phyloP scores from a whole-genome alignment of 2,329 filamentous ascomycete species.

The Domatiomyces catenatus region DNA sequence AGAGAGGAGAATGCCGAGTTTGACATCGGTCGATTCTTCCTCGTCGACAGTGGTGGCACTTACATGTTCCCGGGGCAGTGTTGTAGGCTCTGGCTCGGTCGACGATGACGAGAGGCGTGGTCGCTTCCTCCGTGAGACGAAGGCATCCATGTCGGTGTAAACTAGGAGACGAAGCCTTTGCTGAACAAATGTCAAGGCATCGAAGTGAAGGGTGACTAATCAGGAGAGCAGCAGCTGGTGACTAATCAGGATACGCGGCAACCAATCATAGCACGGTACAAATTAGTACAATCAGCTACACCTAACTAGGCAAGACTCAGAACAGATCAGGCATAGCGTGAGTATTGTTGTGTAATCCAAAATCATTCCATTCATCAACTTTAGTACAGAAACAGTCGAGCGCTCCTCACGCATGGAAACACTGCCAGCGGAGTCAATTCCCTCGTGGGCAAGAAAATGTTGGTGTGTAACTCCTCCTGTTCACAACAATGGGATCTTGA shows the following conservation, averaged over 20 bases:
- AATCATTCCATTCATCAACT: background rate
- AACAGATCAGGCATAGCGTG: background rate
- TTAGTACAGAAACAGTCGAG: too few relatives aligned
- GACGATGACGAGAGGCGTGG: slow-evolving; percentile 12
- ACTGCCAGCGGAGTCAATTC: too few relatives aligned
- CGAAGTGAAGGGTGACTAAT: slow-evolving; percentile 12
- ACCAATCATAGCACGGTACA: too few relatives aligned
- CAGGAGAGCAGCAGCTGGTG: too few relatives aligned
- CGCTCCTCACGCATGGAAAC: too few relatives aligned
- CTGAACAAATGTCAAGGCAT: slow-evolving; percentile 4
- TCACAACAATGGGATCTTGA: background rate
- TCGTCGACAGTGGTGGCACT: slow-evolving; percentile 22
- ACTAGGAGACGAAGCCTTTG: background rate
- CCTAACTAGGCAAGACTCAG: too few relatives aligned
- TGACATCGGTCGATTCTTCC: slow-evolving; percentile 76
- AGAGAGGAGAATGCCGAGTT: slow-evolving; percentile 69
- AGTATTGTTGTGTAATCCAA: background rate
- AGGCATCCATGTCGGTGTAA: slow-evolving; percentile 26
- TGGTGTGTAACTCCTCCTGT: too few relatives aligned
- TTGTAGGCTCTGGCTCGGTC: slow-evolving; percentile 1
- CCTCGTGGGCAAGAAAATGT: too few relatives aligned
- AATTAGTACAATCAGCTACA: too few relatives aligned
- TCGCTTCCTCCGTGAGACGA: slow-evolving; percentile 24
- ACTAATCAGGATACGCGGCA: background rate
- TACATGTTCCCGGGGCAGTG: background rate